phyloP scores from a whole-genome alignment of 1,284 basidiomycete genomes.

The Ceratobasidium sp. region DNA sequence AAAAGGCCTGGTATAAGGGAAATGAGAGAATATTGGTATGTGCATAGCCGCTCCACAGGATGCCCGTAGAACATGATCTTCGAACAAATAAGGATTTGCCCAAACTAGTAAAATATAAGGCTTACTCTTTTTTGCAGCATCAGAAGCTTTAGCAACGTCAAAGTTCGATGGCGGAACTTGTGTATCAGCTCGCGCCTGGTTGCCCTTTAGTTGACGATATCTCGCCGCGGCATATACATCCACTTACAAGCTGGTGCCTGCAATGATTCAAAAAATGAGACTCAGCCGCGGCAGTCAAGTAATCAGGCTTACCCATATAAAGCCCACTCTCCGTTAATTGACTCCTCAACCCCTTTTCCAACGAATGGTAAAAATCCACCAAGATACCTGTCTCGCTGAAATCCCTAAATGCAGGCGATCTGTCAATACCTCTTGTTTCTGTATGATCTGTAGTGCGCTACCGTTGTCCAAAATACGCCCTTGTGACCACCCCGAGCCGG shows the following conservation, averaged over 20 bases:
- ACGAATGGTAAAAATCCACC: slow-evolving; percentile 77
- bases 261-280: background rate
- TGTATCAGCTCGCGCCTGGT: slow-evolving; percentile 88
- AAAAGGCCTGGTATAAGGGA: slow-evolving; percentile 87
- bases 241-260: slow-evolving; percentile 83
- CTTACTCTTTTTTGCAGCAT: slow-evolving; percentile 87
- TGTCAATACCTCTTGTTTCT: too few relatives aligned
- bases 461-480: slow-evolving; percentile 87
- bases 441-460: too few relatives aligned
- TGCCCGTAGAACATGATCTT: slow-evolving; percentile 98
- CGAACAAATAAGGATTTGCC: background rate
- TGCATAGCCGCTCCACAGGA: slow-evolving; percentile 95
- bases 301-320: slow-evolving; percentile 76
- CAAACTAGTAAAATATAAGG: background rate
- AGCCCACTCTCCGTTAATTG: slow-evolving; percentile 81
- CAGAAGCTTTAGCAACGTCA: slow-evolving; percentile 94
- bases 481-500: slow-evolving; percentile 95
- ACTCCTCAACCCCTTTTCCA: slow-evolving; percentile 70
- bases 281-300: slow-evolving; percentile 44
- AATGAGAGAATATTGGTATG: slow-evolving; percentile 94
- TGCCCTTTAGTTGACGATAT: background rate
- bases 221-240: background rate
- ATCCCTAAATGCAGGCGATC: too few relatives aligned
- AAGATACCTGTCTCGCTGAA: slow-evolving; percentile 85
- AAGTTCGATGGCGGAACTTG: slow-evolving; percentile 90